A percentile compares a stretch with the other conserved stretches of the same genome.
Evolutionary conservation across 768 basidiomycete species (phyloP).

Genomic region (Hypsizygus marmoreus): DNA sequence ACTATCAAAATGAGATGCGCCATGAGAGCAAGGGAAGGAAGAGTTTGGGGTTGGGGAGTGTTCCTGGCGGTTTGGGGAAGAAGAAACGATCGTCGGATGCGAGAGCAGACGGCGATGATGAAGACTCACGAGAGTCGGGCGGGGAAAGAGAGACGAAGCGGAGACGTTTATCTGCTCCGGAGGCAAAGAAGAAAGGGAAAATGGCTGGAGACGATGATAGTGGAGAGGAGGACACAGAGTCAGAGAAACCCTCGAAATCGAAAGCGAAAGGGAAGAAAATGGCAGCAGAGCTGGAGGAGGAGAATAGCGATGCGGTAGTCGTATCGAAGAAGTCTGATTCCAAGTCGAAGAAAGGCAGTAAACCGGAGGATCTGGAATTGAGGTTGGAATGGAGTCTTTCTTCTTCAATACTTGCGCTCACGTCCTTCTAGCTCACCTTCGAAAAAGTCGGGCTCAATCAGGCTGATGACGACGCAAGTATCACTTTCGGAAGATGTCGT

Average conservation of each 20-base stretch:
- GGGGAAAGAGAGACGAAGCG: constrained; percentile 8
- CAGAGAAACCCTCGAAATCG: constrained; percentile 11
- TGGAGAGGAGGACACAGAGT: constrained; percentile 12
- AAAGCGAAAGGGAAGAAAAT: constrained; percentile 24
- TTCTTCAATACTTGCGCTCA: neutral
- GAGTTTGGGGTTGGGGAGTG: constrained; percentile 27
- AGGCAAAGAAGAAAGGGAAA: constrained; percentile 18
- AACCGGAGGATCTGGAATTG: constrained; percentile 12
- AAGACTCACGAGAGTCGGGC: constrained; percentile 13
- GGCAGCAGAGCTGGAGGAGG: constrained; percentile 10
- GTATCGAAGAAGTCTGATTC: constrained; percentile 1
- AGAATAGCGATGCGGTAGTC: constrained; percentile 6
- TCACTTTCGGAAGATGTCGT: constrained; percentile 54
- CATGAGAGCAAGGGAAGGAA: constrained; percentile 36
- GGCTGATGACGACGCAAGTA: constrained; percentile 72
- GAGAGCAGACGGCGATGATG: constrained; percentile 10
- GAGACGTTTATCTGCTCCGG: constrained; percentile 7
- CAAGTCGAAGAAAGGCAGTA: constrained; percentile 22
- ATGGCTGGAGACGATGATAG: constrained; percentile 4
- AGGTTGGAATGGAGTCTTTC: constrained; percentile 10
- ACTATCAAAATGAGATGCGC: constrained; percentile 69
- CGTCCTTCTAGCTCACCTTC: constrained; percentile 8
- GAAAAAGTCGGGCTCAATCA: constrained; percentile 28
- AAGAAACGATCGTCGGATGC: constrained; percentile 11
- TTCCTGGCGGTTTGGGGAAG: constrained; percentile 18